Evolutionary conservation across 352 stramenopile genomes (phyloP).

Genomic region (Phytophthora ohioensis): DNA sequence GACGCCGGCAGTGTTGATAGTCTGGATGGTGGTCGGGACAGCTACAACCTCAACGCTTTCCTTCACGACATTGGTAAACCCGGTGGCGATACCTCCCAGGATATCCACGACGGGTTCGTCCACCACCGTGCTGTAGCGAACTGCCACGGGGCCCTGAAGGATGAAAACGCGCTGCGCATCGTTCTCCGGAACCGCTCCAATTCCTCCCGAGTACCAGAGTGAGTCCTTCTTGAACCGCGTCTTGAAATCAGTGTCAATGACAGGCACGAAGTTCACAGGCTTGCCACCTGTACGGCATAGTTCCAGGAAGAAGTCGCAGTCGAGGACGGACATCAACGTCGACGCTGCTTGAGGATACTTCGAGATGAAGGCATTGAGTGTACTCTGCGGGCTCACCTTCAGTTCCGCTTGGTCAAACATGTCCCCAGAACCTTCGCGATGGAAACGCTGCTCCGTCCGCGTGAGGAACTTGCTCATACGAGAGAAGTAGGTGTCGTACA

Average conservation of each 20-base stretch:
- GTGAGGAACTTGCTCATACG: slow-evolving; percentile 79
- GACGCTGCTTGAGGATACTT: slow-evolving; percentile 63
- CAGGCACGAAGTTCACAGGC: slow-evolving; percentile 88
- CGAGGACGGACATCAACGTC: slow-evolving; percentile 73
- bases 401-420: slow-evolving; percentile 59
- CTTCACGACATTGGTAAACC: slow-evolving; percentile 61
- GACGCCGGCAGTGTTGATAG: too few relatives aligned
- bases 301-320: slow-evolving; percentile 87
- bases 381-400: neutral
- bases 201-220: slow-evolving; percentile 91
- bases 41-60: slow-evolving; percentile 2
- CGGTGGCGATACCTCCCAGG: slow-evolving; percentile 65
- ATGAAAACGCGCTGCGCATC: slow-evolving; percentile 88
- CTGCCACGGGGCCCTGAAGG: slow-evolving; percentile 83
- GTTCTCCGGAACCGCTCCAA: slow-evolving; percentile 77
- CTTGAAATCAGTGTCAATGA: slow-evolving; percentile 85
- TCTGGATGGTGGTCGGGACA: too few relatives aligned
- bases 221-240: slow-evolving; percentile 93
- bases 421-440: slow-evolving; percentile 35
- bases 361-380: slow-evolving; percentile 7
- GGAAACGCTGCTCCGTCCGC: slow-evolving; percentile 75
- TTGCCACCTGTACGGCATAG: slow-evolving; percentile 86
- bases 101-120: slow-evolving; percentile 87
- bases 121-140: slow-evolving; percentile 76
- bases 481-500: slow-evolving; percentile 72